Evolutionary conservation across 768 basidiomycete species (phyloP), one percentile per base, ranked within the genome.

Genomic region (Boletus rufocinnamomeus): DNA sequence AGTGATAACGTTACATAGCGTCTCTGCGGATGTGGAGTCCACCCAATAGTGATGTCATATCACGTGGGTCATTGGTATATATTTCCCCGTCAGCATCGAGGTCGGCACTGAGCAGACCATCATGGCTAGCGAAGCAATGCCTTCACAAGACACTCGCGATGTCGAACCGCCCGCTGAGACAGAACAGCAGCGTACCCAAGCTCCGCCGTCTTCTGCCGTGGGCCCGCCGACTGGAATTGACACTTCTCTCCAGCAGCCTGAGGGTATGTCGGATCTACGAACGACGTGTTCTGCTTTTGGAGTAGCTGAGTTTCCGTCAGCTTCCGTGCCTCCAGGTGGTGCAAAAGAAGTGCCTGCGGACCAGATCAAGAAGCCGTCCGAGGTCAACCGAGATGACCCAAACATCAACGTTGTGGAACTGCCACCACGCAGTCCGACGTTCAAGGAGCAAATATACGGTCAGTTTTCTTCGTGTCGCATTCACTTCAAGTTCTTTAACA

Each of bases 401-500:
- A 68, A 61, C 23, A 35, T 62, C 52, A 68, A 69, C 23, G 64
- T 71, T 23, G 68, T 67, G 32, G 72, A 65, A 17, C 49, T 65
- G 41, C 57, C 66, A 14, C 63, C 58, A 50, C 70, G 55, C 38
- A 63, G 56, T 34, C 76, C 80, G 32, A 76, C 84, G 16, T 86
- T 85, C 74, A 86, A 84, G 67, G 84, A 86, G 47, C 78, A 75
- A 57, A 81, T 85, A 9, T 79, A 84, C 47, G 85, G 84, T 83
- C 59, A 27, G 77, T 62, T 43, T 54, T 6, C 28, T 16, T 45
- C 23, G 34, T 46, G 10, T 17, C n/a, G 21, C 16, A 46, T 47
- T 1, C 19, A 9, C 23, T 14, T 25, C 9, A 9, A 21, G 28
- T 49, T 28, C 34, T 19, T 44, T 21, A 21, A 61, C 23, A 8